phyloP scores from a whole-genome alignment of 2,329 filamentous ascomycete genomes.

The Geosmithia putterillii region DNA sequence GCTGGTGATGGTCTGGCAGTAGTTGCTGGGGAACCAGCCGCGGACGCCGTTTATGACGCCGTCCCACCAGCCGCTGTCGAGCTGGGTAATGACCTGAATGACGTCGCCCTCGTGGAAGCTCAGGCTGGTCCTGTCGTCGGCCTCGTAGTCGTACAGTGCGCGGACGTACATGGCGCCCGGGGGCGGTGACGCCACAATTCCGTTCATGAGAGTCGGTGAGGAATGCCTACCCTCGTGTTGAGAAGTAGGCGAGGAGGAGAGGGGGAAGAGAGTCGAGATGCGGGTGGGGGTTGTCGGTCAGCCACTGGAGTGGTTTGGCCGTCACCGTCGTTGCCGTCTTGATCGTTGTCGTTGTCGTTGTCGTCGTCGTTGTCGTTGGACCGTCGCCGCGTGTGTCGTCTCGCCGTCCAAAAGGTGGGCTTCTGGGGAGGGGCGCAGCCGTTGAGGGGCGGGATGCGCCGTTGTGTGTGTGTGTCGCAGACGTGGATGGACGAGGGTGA shows the following conservation, averaged over 20 bases:
- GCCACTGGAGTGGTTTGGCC: not conserved
- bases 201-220: conserved; percentile 36
- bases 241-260: not conserved
- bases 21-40: conserved; percentile 99
- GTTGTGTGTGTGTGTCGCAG: conserved; percentile 3
- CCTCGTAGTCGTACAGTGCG: conserved; percentile 94
- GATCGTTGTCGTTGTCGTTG: too few relatives aligned
- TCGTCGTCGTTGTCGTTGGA: not conserved
- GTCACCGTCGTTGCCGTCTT: not conserved
- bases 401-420: not conserved
- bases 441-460: not conserved
- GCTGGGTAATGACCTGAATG: conserved; percentile 95
- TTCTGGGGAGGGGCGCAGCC: conserved; percentile 3
- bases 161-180: conserved; percentile 76
- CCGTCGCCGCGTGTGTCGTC: not conserved
- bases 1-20: conserved; percentile 76
- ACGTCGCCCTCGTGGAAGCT: conserved; percentile 96
- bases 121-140: conserved; percentile 90
- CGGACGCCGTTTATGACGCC: conserved; percentile 93
- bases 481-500: not conserved
- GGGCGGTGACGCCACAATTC: conserved; percentile 45
- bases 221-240: not conserved
- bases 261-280: not conserved
- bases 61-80: conserved; percentile 99
- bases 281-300: not conserved